phyloP scores from a whole-genome alignment of 805 yeast species.

The Candida pseudoglaebosa region DNA sequence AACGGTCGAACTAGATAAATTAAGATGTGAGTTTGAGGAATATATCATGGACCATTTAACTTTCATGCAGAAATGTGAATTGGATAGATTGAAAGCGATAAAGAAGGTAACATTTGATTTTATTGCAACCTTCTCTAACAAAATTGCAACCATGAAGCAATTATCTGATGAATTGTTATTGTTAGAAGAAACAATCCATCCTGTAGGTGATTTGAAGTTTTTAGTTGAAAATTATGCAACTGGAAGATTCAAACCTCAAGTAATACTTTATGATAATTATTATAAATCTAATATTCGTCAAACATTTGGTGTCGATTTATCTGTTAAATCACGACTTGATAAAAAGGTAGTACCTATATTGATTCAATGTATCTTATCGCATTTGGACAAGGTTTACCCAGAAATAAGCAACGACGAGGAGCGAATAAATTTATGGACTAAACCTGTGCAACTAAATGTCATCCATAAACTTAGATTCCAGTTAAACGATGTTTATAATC shows the following conservation, averaged over 20 bases:
- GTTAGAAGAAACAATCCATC: slow-evolving; percentile 68
- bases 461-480: slow-evolving; percentile 59
- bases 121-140: slow-evolving; percentile 60
- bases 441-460: slow-evolving; percentile 55
- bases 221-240: slow-evolving; percentile 66
- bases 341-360: slow-evolving; percentile 68
- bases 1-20: slow-evolving; percentile 56
- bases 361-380: slow-evolving; percentile 57
- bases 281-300: slow-evolving; percentile 64
- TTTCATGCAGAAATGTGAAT: slow-evolving; percentile 80
- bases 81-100: slow-evolving; percentile 70
- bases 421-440: slow-evolving; percentile 65
- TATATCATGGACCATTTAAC: slow-evolving; percentile 63
- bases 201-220: slow-evolving; percentile 61
- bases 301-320: slow-evolving; percentile 77
- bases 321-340: slow-evolving; percentile 66
- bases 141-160: slow-evolving; percentile 52
- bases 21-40: slow-evolving; percentile 74
- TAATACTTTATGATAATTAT: slow-evolving; percentile 73
- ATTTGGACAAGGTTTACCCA: slow-evolving; percentile 70
- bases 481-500: slow-evolving; percentile 38
- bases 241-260: slow-evolving; percentile 72
- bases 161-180: slow-evolving; percentile 58
- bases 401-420: slow-evolving; percentile 63
- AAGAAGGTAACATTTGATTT: slow-evolving; percentile 75